These are phyloP conservation scores for Eucommia ulmoides DNA, from an alignment of 257 asterid species.

Conservation along the genomic window DNA sequence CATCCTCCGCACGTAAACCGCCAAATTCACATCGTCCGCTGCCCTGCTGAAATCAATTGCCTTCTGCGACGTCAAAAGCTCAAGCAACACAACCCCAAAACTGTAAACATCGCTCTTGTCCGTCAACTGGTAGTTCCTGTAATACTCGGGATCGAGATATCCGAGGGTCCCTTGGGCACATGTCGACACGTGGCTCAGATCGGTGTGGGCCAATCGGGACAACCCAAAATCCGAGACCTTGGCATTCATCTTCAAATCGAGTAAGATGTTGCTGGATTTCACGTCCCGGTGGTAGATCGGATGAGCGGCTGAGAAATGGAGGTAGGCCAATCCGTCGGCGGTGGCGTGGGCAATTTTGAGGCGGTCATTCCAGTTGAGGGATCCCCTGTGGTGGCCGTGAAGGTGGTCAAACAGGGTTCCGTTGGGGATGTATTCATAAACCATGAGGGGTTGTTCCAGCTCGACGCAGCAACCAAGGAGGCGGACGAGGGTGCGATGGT, in stretches of 20 bases:
- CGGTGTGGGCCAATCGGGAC: slow-evolving; percentile 77
- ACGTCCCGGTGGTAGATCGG: slow-evolving; percentile 89
- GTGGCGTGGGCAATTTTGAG: too few relatives aligned
- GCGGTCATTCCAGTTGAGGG: slow-evolving; percentile 36
- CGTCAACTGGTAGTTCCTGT: slow-evolving; percentile 70
- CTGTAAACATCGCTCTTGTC: slow-evolving; percentile 94
- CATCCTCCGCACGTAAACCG: slow-evolving; percentile 60
- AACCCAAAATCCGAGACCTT: slow-evolving; percentile 82
- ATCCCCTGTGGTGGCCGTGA: slow-evolving; percentile 18
- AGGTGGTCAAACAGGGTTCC: slow-evolving; percentile 62
- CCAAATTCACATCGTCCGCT: slow-evolving; percentile 75
- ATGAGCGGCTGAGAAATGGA: slow-evolving; percentile 77
- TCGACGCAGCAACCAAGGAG: slow-evolving; percentile 91
- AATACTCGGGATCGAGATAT: slow-evolving; percentile 88
- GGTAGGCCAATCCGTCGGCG: slow-evolving; percentile 83
- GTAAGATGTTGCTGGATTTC: slow-evolving; percentile 78
- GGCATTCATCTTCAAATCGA: slow-evolving; percentile 55
- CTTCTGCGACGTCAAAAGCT: slow-evolving; percentile 75
- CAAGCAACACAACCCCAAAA: slow-evolving; percentile 78
- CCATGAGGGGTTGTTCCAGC: slow-evolving; percentile 79
- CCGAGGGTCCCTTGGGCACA: slow-evolving; percentile 97
- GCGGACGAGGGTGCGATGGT: slow-evolving; percentile 70
- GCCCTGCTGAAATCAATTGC: slow-evolving; percentile 68
- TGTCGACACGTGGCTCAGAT: slow-evolving; percentile 77
- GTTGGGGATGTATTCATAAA: too few relatives aligned